phyloP scores from a whole-genome alignment of 2,329 filamentous ascomycete genomes.

The Botrytis porri region DNA sequence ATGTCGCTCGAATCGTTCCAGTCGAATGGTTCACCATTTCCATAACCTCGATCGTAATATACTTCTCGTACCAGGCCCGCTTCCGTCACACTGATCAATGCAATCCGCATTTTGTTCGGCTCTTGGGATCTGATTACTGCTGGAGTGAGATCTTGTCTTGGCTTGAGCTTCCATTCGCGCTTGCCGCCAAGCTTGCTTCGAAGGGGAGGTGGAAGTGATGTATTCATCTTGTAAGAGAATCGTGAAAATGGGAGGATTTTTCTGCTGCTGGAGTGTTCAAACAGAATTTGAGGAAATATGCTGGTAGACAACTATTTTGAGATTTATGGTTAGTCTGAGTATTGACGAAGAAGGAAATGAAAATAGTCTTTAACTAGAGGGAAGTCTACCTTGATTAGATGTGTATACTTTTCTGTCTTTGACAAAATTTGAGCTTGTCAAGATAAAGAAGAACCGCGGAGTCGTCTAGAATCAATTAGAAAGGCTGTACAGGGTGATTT shows the following conservation, averaged over 20 bases:
- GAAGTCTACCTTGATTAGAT: neutral
- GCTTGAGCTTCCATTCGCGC: neutral
- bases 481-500: neutral
- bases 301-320: neutral
- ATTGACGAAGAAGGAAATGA: too few species aligned
- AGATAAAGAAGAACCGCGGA: too few species aligned
- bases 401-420: neutral
- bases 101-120: neutral
- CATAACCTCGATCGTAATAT: neutral
- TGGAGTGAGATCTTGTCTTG: neutral
- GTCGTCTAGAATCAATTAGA: neutral
- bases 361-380: neutral
- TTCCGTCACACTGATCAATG: neutral
- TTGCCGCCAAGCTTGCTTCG: neutral
- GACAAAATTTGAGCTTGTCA: too few species aligned
- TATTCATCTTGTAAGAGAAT: neutral
- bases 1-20: neutral
- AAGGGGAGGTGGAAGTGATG: neutral
- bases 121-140: neutral
- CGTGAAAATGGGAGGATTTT: accelerated
- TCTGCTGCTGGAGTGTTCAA: accelerated
- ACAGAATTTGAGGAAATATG: accelerated
- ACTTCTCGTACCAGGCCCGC: neutral
- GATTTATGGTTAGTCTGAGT: neutral
- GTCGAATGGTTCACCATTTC: neutral